Conservation (phyloP, 257 asterid genomes). For the Primulina eburnea region DNA sequence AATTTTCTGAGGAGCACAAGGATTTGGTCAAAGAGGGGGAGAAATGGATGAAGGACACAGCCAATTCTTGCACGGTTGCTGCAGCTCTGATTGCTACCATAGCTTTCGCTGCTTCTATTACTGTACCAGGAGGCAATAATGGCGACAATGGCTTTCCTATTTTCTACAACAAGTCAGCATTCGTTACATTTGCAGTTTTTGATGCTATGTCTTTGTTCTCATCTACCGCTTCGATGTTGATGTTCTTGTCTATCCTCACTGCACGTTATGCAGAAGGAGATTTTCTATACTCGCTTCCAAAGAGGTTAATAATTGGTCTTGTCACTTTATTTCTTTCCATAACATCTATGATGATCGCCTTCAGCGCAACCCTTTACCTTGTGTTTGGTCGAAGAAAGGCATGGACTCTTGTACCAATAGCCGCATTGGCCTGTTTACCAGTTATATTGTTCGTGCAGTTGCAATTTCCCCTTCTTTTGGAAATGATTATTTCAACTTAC, state of each 20-base stretch:
- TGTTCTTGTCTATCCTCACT: slow-evolving; percentile 39
- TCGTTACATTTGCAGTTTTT: slow-evolving; percentile 28
- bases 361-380: slow-evolving; percentile 31
- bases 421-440: slow-evolving; percentile 31
- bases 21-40: slow-evolving; percentile 35
- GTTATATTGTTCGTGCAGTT: slow-evolving; percentile 31
- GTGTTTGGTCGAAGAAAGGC: slow-evolving; percentile 29
- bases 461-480: slow-evolving; percentile 38
- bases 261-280: slow-evolving; percentile 37
- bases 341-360: slow-evolving; percentile 38
- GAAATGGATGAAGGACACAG: slow-evolving; percentile 43
- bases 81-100: slow-evolving; percentile 40
- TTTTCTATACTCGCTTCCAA: slow-evolving; percentile 32
- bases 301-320: slow-evolving; percentile 33
- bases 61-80: slow-evolving; percentile 35
- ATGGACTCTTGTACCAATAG: slow-evolving; percentile 30
- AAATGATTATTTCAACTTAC: slow-evolving; percentile 31
- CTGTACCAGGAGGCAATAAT: slow-evolving; percentile 37
- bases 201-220: slow-evolving; percentile 39
- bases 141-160: slow-evolving; percentile 29
- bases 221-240: slow-evolving; percentile 33
- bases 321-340: slow-evolving; percentile 31
- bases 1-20: slow-evolving; percentile 30
- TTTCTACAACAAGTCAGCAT: slow-evolving; percentile 19
- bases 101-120: slow-evolving; percentile 42